Evolutionary conservation across 192 early-diverging fungal genomes (phyloP), one percentile per base, ranked within the genome.

Genomic region (Coemansia sp.): DNA sequence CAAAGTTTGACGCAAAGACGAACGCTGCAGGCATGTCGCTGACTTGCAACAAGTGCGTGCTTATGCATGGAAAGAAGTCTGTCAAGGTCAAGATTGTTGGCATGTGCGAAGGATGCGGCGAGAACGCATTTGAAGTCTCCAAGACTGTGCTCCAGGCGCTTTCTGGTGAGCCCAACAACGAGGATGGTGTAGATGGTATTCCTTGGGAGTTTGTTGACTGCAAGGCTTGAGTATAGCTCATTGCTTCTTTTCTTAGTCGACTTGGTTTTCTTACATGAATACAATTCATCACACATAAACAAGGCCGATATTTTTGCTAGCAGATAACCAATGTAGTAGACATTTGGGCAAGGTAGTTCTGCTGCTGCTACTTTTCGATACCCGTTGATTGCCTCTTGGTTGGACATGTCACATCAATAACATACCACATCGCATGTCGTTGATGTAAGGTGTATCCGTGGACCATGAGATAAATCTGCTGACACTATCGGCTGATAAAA

Each of bases 1-100:
- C 66, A 7, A 42, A 67, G 17, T 67, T 59, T 44, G 66, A 38
- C 31, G 46, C 66, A 19, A 32, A 57, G 53, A 36, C 17, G 0
- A 23, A 19, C 39, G 41, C 36, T 10, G 23, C 32, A 9, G 55
- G 55, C 17, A 59, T 59, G 34, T 67, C 66, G 12, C 36, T 36
- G 6, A 67, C 42, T 15, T 67, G 66, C 39, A 58, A 58, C 36
- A 67, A 25, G 37, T 67, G 66, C 41, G 58, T 67, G 15, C 21
- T 59, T 12, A 37, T 67, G 25, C 55, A 59, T 59, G 66, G 66
- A 1, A 37, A 51, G 36, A 67, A 14, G 12, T 31, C 41, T 27
- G 46, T 67, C 14, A 27, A 59, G 55, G 55, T 67, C 37, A 44
- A 46, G 42, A 44, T 64, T 45, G 42, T 64, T 46, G 63, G 63